Evolutionary conservation across 352 stramenopile species (phyloP), one percentile per base, ranked within the genome.

Genomic region (Pythium biforme): DNA sequence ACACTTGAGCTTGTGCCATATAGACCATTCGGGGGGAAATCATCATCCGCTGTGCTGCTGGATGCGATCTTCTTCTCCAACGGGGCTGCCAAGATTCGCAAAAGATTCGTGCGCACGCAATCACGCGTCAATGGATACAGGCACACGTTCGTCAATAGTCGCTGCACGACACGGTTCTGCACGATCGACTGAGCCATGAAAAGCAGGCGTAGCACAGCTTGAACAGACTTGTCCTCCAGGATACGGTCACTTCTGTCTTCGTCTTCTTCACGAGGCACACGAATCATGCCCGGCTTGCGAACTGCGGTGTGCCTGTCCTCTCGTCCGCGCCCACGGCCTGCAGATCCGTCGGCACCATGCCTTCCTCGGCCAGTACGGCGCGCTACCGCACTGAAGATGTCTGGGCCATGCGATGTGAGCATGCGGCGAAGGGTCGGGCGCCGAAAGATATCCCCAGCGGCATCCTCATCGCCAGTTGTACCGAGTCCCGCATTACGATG

Each of bases 141-240:
- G 41, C 83, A 94, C 40, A 93, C 75, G 55, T 96, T 96, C 5
- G 77, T 66, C 23, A 96, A 57, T 4, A 96, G 63, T 6, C 79
- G 81, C 69, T 93, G 83, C 20, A 92, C 86, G 14, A 92, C 86
- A 20, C 84, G 83, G 54, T 92, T 93, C 53, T 94, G 81, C 33
- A 92, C 79, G 45, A 92, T 73, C 0, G 84, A 94, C 48, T 93
- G 78, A 12, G 76, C 75, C 81, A 93, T 88, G 55, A 92, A 94
- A 1, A 96, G 68, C 46, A 95, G 54, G 3, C 80, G 82, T 25
- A 95, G 57, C 48, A 96, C 59, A 4, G 78, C 75, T 43, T 82
- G 71, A 12, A 96, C 79, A 19, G 75, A 88, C 5, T 54, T 60
- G 43, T 94, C 82, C 46, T 91, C 77, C 11, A 90, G 74, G 33